Conservation (phyloP, 805 yeast species). For the Ogataea pilisensis region DNA sequence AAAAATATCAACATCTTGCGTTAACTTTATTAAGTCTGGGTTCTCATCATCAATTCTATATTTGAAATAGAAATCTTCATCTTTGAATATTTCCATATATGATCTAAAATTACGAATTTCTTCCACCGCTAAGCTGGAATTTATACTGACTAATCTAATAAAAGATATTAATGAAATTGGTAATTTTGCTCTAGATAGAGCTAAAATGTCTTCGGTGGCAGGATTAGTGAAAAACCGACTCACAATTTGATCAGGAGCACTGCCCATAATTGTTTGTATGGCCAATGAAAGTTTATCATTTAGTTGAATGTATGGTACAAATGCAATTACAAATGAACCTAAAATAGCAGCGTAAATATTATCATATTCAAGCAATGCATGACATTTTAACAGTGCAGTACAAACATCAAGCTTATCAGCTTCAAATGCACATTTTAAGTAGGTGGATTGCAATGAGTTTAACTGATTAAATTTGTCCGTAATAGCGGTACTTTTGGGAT, state of each 20-base stretch:
- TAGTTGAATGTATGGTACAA: conserved; percentile 46
- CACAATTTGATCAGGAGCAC: conserved; percentile 42
- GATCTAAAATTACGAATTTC: conserved; percentile 58
- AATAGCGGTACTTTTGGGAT: conserved; percentile 18
- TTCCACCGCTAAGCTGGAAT: conserved; percentile 62
- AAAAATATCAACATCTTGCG: conserved; percentile 37
- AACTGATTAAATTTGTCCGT: conserved; percentile 16
- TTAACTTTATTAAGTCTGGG: conserved; percentile 45
- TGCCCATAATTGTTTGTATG: conserved; percentile 37
- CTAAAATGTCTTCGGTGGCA: conserved; percentile 40
- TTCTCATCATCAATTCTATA: conserved; percentile 48
- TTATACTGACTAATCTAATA: conserved; percentile 54
- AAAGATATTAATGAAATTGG: conserved; percentile 64
- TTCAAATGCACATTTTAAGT: conserved; percentile 35
- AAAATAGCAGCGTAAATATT: conserved; percentile 46
- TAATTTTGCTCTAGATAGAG: conserved; percentile 65
- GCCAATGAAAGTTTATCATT: conserved; percentile 42
- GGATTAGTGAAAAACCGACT: conserved; percentile 43
- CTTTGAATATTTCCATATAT: conserved; percentile 49
- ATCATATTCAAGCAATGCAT: conserved; percentile 44
- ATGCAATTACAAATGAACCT: conserved; percentile 40
- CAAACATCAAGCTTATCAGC: conserved; percentile 43
- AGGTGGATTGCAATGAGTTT: conserved; percentile 21
- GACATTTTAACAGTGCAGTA: conserved; percentile 37
- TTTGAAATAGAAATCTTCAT: conserved; percentile 34